Evolutionary conservation across 2,329 filamentous ascomycete genomes (phyloP), one percentile per base, ranked within the genome.

Genomic region (Boeremia lycopersici): DNA sequence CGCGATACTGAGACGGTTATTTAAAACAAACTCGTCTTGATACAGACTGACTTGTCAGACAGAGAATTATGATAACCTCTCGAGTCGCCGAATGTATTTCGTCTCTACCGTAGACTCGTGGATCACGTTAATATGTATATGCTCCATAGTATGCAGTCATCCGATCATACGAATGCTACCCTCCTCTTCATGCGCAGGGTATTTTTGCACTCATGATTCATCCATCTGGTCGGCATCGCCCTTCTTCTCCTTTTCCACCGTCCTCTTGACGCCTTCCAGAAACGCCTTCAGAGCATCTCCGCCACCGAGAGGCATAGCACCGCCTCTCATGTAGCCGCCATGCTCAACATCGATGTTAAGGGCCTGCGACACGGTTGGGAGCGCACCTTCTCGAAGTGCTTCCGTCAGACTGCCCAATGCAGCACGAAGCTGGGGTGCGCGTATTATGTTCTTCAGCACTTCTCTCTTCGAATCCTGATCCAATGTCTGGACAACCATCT

Each of bases 201-300:
- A 39, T 13, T 19, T 3, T 25, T 3, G 19, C 13, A 23, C 34
- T 61, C 56, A 74, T 30, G 57, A 65, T 11, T 70, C 72, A 33
- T 73, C 71, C 72, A 74, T 74, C n/a, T 68, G 60, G 34, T 70
- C 64, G 9, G 62, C 66, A 3, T 63, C 65, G 9, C 49, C 61
- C 25, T 70, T 67, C 34, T 62, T 61, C n/a, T 77, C 73, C 55
- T 78, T 81, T 63, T 89, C 83, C 0, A 92, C 89, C 6, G 86
- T 87, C 77, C 85, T 88, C 82, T 89, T 95, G 42, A 97, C 87
- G 3, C 93, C 95, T 51, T 96, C 86, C 19, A 99, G 83, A 76
- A 99, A 99, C 3, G 90, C 90, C 78, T 96, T 89, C 1, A 99
- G 87, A 11, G 93, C 93, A 65, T 95, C 89, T 6, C 89, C 90